These are phyloP conservation scores for Kluyveromyces marxianus DNA, from an alignment of 1,139 yeast genomes.

Conservation along the genomic window DNA sequence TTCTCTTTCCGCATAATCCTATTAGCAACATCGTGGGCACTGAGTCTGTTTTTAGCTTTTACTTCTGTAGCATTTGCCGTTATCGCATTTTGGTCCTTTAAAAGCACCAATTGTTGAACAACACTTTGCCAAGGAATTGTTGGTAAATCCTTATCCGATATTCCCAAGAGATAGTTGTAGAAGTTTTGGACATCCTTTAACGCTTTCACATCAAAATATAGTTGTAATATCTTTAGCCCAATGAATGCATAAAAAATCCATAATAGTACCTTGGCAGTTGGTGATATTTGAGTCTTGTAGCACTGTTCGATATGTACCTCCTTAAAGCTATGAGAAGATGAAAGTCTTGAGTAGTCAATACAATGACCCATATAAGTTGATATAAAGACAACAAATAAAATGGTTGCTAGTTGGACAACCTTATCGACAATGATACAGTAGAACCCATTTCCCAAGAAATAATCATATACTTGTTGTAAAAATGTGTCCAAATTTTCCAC, in stretches of 20 bases:
- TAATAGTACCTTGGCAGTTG: slow-evolving; percentile 47
- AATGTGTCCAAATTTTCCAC: slow-evolving; percentile 85
- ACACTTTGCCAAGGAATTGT: slow-evolving; percentile 91
- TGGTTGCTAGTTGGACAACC: slow-evolving; percentile 58
- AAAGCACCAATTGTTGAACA: slow-evolving; percentile 64
- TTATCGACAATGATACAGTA: slow-evolving; percentile 64
- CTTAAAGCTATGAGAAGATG: slow-evolving; percentile 30
- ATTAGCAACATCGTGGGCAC: slow-evolving; percentile 92
- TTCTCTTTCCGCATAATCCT: slow-evolving; percentile 93
- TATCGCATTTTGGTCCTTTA: slow-evolving; percentile 72
- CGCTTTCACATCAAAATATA: slow-evolving; percentile 39
- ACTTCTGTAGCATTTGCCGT: slow-evolving; percentile 46
- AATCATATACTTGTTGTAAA: slow-evolving; percentile 71
- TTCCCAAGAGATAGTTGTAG: slow-evolving; percentile 49
- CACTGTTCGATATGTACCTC: slow-evolving; percentile 59
- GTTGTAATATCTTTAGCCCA: slow-evolving; percentile 49
- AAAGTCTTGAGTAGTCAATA: slow-evolving; percentile 52
- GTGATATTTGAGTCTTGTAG: slow-evolving; percentile 40
- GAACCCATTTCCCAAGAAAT: slow-evolving; percentile 80
- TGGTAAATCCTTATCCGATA: slow-evolving; percentile 75
- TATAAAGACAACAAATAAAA: slow-evolving; percentile 70
- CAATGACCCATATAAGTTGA: slow-evolving; percentile 81
- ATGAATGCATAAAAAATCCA: slow-evolving; percentile 58
- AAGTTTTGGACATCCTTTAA: slow-evolving; percentile 33
- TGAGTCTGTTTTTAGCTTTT: slow-evolving; percentile 65